These are phyloP conservation scores for Ustilago tritici DNA, from an alignment of 1,284 basidiomycete genomes.

Conservation along the genomic window DNA sequence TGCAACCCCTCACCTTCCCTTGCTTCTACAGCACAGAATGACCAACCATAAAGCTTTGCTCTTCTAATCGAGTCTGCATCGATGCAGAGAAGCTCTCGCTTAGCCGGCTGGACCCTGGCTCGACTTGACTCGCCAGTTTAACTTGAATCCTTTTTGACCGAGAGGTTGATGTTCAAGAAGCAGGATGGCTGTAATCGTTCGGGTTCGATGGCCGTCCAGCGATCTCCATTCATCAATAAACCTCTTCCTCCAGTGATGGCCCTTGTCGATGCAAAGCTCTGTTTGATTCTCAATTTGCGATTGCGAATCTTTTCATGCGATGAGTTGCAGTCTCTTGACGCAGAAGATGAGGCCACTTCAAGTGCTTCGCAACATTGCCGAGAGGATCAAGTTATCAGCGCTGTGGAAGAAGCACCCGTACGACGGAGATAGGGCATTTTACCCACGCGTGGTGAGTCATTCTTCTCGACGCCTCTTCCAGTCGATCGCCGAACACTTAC, in stretches of 20 bases:
- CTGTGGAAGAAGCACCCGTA: not conserved
- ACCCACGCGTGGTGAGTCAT: not conserved
- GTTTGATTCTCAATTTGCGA: not conserved
- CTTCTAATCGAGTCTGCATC: not conserved
- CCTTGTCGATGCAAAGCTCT: not conserved
- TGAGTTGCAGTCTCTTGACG: not conserved
- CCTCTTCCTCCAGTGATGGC: too few relatives aligned
- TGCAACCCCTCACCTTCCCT: not conserved
- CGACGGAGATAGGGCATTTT: not conserved
- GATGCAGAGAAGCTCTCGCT: slow-evolving; percentile 1
- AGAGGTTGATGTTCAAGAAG: not conserved
- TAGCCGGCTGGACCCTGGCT: not conserved
- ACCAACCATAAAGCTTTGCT: not conserved
- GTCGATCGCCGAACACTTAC: not conserved
- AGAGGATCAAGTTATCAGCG: not conserved
- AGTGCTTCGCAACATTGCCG: not conserved
- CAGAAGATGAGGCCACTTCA: not conserved
- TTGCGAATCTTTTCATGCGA: not conserved
- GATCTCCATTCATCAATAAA: not conserved
- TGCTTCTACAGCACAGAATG: not conserved
- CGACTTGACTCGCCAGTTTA: not conserved
- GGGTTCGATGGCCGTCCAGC: not conserved
- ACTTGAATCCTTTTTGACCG: not conserved
- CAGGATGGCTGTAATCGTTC: not conserved
- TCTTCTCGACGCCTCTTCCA: not conserved